Evolutionary conservation across 768 basidiomycete species (phyloP).

Genomic region (Wakefieldia striispora): DNA sequence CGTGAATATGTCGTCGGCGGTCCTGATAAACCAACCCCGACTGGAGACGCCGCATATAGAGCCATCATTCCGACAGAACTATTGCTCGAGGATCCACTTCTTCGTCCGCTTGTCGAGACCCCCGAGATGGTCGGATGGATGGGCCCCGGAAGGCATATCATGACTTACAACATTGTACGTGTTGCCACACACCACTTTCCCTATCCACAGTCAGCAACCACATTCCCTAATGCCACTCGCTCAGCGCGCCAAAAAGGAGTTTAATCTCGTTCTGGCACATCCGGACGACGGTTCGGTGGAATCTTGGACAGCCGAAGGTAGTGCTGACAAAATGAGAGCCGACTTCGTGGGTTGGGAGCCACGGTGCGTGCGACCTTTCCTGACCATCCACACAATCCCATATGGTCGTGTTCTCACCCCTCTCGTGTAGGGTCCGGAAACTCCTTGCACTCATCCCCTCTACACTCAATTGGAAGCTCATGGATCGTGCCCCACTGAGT

Average conservation of each 20-base stretch:
- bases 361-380: slow-evolving; percentile 30
- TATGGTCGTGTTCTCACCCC: slow-evolving; percentile 3
- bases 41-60: slow-evolving; percentile 65
- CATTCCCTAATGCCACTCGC: too few species aligned
- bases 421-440: slow-evolving; percentile 39
- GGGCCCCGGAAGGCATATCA: slow-evolving; percentile 47
- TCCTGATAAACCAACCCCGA: slow-evolving; percentile 44
- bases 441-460: slow-evolving; percentile 44
- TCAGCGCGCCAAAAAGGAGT: slow-evolving; percentile 38
- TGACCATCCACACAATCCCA: too few species aligned
- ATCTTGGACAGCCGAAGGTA: slow-evolving; percentile 44
- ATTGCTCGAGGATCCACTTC: slow-evolving; percentile 50
- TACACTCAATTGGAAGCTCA: slow-evolving; percentile 46
- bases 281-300: slow-evolving; percentile 41
- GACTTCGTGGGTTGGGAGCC: slow-evolving; percentile 51
- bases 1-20: slow-evolving; percentile 50
- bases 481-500: slow-evolving; percentile 46
- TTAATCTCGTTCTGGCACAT: slow-evolving; percentile 45
- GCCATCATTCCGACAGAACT: slow-evolving; percentile 45
- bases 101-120: slow-evolving; percentile 47
- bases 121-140: slow-evolving; percentile 60
- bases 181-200: not conserved
- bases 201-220: not conserved
- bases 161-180: slow-evolving; percentile 45
- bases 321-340: slow-evolving; percentile 43